phyloP scores from a whole-genome alignment of 495 filamentous ascomycete species.

The Neurospora sp. region DNA sequence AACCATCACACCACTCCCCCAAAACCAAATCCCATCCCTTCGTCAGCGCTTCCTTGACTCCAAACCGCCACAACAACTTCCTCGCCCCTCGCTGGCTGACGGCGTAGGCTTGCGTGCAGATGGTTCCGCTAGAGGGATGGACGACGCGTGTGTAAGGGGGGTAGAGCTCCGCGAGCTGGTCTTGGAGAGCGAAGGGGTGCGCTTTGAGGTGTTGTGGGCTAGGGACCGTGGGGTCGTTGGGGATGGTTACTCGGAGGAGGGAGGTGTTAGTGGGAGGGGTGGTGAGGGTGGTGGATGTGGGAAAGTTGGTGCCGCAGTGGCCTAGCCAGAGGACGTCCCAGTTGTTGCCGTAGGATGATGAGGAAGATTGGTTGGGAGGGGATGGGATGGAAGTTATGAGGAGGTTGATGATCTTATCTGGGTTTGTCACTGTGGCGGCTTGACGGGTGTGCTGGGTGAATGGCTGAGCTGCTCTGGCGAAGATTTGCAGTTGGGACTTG shows the following conservation, averaged over 20 bases:
- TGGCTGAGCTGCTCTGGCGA: constrained; percentile 23
- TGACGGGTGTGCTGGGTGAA: constrained; percentile 15
- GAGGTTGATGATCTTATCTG: neutral
- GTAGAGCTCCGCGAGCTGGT: constrained; percentile 26
- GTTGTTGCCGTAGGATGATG: constrained; percentile 28
- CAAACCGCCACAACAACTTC: constrained; percentile 33
- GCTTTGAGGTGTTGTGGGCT: constrained; percentile 28
- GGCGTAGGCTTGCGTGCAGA: constrained; percentile 39
- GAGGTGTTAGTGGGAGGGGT: neutral
- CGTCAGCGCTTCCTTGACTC: constrained; percentile 22
- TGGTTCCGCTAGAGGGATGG: constrained; percentile 28
- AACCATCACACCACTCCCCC: constrained; percentile 35
- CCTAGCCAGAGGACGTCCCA: constrained; percentile 46
- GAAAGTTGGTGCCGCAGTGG: constrained; percentile 38
- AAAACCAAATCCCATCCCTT: constrained; percentile 37
- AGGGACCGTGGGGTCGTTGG: constrained; percentile 31
- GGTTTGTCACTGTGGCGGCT: no score
- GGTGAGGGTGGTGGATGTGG: constrained; percentile 1
- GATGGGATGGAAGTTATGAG: neutral
- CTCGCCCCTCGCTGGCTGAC: constrained; percentile 34
- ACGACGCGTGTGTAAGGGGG: constrained; percentile 35
- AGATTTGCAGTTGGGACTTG: constrained; percentile 32
- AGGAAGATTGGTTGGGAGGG: neutral
- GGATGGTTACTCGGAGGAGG: constrained; percentile 22
- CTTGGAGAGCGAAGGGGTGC: constrained; percentile 35